phyloP scores from a whole-genome alignment of 73 alveolate species.

The Symbiodinium pilosum region DNA sequence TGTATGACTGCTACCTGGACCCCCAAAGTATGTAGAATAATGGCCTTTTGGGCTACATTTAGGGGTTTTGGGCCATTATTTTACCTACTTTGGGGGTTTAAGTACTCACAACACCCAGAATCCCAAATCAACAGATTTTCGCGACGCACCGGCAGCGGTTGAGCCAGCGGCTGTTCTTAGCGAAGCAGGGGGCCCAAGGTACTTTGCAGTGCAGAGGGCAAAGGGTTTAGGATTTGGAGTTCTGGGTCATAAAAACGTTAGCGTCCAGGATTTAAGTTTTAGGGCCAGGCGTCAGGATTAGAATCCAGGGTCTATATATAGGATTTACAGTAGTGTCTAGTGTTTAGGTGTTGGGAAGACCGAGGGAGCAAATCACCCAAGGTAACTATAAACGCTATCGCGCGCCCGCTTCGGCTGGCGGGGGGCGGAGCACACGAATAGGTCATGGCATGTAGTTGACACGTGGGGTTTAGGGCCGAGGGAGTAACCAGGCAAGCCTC shows the following conservation, averaged over 20 bases:
- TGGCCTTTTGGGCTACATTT: no score
- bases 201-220: background rate
- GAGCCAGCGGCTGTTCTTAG: conserved; percentile 83
- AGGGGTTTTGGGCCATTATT: no score
- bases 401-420: no score
- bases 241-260: no score
- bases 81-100: no score
- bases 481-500: no score
- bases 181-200: conserved; percentile 13
- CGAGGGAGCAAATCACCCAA: no score
- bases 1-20: background rate
- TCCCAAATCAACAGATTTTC: conserved; percentile 9
- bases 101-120: background rate
- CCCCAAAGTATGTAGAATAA: background rate
- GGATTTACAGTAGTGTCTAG: background rate
- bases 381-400: no score
- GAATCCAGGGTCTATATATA: background rate
- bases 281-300: background rate
- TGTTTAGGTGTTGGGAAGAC: no score
- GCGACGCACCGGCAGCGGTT: conserved; percentile 82
- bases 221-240: background rate
- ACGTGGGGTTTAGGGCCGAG: background rate
- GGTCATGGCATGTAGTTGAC: no score
- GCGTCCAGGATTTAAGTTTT: background rate
- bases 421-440: no score